Conservation (phyloP, 1,284 basidiomycete genomes). For the Chiua sp. region DNA sequence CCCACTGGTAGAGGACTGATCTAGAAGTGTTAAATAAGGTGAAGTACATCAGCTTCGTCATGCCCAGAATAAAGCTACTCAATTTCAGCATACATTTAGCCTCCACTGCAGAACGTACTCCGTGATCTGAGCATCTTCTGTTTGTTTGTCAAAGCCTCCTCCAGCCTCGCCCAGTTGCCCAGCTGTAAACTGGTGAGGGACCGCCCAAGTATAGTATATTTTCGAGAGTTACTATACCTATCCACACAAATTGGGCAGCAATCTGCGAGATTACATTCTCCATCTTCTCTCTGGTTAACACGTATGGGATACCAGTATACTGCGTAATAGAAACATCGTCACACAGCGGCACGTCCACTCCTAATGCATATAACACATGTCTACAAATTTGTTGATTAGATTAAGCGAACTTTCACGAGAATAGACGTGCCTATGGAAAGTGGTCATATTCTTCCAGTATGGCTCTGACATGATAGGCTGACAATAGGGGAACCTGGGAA, state of each 20-base stretch:
- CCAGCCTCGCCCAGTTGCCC: neutral
- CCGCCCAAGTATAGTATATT: neutral
- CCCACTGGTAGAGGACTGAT: neutral
- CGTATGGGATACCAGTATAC: neutral
- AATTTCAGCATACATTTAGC: neutral
- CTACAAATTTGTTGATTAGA: neutral
- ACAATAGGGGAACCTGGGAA: neutral
- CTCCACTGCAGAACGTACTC: neutral
- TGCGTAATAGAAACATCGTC: too few relatives aligned
- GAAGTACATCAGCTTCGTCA: neutral
- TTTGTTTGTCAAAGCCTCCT: neutral
- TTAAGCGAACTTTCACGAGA: too few relatives aligned
- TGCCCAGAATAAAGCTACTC: neutral
- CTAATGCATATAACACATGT: neutral
- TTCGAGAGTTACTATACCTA: neutral
- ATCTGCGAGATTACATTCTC: neutral
- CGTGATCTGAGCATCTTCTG: neutral
- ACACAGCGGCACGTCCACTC: neutral
- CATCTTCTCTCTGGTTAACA: neutral
- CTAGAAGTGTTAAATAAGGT: neutral
- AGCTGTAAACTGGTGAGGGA: neutral
- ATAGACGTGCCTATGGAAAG: neutral
- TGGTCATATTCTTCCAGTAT: neutral
- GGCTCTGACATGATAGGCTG: neutral
- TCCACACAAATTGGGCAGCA: neutral